A percentile compares a stretch with the other conserved stretches of the same genome.
phyloP scores from a whole-genome alignment of 2,329 filamentous ascomycete species.

The Chaetomiaceae sp. region DNA sequence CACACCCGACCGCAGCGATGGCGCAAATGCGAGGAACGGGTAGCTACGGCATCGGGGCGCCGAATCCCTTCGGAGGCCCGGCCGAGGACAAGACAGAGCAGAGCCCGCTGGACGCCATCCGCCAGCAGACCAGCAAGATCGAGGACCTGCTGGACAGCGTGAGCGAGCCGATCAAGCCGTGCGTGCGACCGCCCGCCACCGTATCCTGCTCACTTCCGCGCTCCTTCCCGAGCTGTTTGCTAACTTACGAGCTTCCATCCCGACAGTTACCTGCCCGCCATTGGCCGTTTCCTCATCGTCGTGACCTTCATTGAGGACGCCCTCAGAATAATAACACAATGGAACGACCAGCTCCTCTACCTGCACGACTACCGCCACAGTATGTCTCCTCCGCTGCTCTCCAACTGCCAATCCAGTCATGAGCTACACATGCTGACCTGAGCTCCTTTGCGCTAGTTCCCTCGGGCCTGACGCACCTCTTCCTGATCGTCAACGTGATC shows the following conservation, averaged over 20 bases:
- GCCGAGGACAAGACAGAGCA: constrained; percentile 55
- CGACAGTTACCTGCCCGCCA: constrained; percentile 79
- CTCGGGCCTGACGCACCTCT: constrained; percentile 79
- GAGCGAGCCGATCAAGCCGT: constrained; percentile 93
- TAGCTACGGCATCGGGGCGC: constrained; percentile 73
- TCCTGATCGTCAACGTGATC: constrained; percentile 84
- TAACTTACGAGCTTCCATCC: constrained; percentile 18
- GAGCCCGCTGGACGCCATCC: constrained; percentile 78
- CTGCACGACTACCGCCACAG: constrained; percentile 88
- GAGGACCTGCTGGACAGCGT: constrained; percentile 85
- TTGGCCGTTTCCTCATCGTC: constrained; percentile 95
- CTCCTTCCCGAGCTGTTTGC: constrained; percentile 2
- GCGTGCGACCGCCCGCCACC: constrained; percentile 34
- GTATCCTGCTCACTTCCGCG: too few relatives aligned
- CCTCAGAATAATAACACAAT: constrained; percentile 93
- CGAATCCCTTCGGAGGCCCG: constrained; percentile 62
- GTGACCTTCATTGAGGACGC: constrained; percentile 98
- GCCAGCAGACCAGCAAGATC: constrained; percentile 96
- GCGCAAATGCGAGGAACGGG: constrained; percentile 57
- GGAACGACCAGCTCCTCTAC: constrained; percentile 89
- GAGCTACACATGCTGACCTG: not conserved
- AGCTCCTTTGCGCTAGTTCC: constrained; percentile 57
- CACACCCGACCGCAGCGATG: constrained; percentile 27
- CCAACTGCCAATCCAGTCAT: constrained; percentile 12
- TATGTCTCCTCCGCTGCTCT: constrained; percentile 49